A percentile compares a stretch with the other conserved stretches of the same genome.
Evolutionary conservation across 805 yeast genomes (phyloP).

Genomic region (Yamadazyma philogaea): DNA sequence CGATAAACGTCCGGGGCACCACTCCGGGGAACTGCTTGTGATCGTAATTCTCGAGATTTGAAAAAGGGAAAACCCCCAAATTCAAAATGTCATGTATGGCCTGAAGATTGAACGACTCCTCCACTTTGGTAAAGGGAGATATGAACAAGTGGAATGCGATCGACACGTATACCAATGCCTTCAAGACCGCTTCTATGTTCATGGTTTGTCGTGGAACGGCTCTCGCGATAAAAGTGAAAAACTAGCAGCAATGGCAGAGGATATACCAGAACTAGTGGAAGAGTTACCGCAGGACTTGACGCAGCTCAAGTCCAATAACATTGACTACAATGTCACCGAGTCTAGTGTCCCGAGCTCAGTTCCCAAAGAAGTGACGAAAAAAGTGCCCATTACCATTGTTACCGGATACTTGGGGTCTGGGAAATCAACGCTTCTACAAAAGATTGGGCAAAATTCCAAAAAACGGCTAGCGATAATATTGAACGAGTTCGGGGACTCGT

Average conservation of each 20-base stretch:
- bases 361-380: conserved; percentile 21
- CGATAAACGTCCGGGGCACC: conserved; percentile 83
- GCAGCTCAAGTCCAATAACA: conserved; percentile 11
- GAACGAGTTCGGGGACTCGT: conserved; percentile 89
- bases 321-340: conserved; percentile 12
- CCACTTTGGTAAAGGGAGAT: conserved; percentile 88
- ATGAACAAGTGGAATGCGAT: conserved; percentile 49
- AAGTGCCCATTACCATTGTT: conserved; percentile 87
- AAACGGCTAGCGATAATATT: conserved; percentile 83
- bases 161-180: conserved; percentile 35
- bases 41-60: conserved; percentile 50
- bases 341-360: conserved; percentile 6
- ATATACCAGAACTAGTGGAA: conserved; percentile 16
- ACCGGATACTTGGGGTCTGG: conserved; percentile 97
- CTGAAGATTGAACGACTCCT: conserved; percentile 88
- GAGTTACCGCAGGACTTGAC: conserved; percentile 10
- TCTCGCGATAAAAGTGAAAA: neutral
- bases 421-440: conserved; percentile 79
- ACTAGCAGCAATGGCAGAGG: conserved; percentile 8
- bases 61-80: conserved; percentile 48
- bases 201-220: too few relatives aligned
- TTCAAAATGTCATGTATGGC: conserved; percentile 79
- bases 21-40: conserved; percentile 82
- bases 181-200: conserved; percentile 1
- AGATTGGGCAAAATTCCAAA: conserved; percentile 66